Base-by-base conservation (phyloP, 2,329 filamentous ascomycete genomes). In the Ceratocystis alfenasii region DNA sequence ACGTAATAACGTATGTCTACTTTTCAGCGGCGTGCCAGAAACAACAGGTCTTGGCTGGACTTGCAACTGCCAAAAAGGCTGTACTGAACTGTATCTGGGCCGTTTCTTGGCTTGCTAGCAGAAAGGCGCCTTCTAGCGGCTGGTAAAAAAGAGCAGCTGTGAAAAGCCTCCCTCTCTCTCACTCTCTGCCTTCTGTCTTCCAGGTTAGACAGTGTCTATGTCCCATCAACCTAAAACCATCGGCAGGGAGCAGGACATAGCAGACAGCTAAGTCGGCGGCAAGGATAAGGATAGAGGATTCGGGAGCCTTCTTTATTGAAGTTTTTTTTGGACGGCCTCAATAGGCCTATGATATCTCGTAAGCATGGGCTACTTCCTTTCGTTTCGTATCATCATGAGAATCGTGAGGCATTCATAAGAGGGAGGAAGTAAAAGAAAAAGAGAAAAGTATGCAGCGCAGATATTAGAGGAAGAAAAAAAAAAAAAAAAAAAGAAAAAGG, bases 401-500 rank as follows among this genome's bases (percentile, higher is more conserved):
- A 59, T 59, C 53, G 53, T 59, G 53, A 33, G 0, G 28, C 53
- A 25, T 25, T 59, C 53, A n/a, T 59, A 30, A 59, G 12, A 57
- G 17, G 17, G 25, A 45, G 28, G 33, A 12, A 10, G 17, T 59
- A 17, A 59, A 30, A 17, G 15, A 28, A 30, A 28, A 36, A 59
- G 6, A 17, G 7, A 20, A 59, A 4, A 25, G 22, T 45, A 55
- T 36, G 33, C 33, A 3, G 33, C 1, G 33, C 33, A 12, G 0
- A 36, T 12, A 36, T 36, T 10, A 36, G 33, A 64, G n/a, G 25
- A 3, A 17, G 17, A n/a, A n/a, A n/a, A n/a, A n/a, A n/a, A n/a
- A n/a, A n/a, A n/a, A n/a, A n/a, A 41, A 45, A 63, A 63, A 20
- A 4, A 63, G 36, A 44, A 62, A 48, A 20, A 64, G 15, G 33